phyloP scores from a whole-genome alignment of 805 yeast species.

The Dipodascus geniculatus region DNA sequence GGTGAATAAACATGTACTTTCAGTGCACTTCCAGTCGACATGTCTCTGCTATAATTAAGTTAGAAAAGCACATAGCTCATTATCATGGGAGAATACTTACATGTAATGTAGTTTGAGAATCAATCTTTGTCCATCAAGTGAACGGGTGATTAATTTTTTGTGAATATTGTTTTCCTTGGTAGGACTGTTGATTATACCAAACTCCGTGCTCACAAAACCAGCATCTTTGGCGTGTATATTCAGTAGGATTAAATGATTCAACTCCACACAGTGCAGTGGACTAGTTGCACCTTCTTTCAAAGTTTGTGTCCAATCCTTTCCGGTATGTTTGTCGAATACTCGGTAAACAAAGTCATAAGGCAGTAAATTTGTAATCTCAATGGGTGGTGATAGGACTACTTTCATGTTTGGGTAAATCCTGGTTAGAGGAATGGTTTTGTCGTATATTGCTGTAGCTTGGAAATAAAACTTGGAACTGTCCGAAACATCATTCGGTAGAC shows the following conservation, averaged over 20 bases:
- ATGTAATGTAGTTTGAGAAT: constrained; percentile 52
- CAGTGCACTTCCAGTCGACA: constrained; percentile 44
- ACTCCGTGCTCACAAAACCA: constrained; percentile 55
- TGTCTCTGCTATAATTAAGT: constrained; percentile 10
- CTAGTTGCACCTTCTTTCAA: constrained; percentile 56
- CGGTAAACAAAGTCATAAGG: constrained; percentile 73
- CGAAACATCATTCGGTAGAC: constrained; percentile 33
- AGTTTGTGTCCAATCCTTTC: constrained; percentile 51
- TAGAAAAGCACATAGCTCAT: constrained; percentile 1
- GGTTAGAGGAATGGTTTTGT: constrained; percentile 57
- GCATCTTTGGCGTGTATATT: constrained; percentile 44
- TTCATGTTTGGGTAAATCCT: constrained; percentile 76
- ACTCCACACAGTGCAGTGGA: constrained; percentile 69
- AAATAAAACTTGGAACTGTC: constrained; percentile 40
- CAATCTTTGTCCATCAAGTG: constrained; percentile 56
- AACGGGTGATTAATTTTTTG: constrained; percentile 32
- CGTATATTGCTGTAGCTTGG: constrained; percentile 58
- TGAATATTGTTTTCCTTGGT: constrained; percentile 33
- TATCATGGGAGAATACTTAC: constrained; percentile 3
- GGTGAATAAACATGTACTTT: constrained; percentile 71
- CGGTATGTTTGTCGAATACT: constrained; percentile 62
- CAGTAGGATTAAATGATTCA: constrained; percentile 57
- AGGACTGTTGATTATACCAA: constrained; percentile 46
- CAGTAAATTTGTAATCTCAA: constrained; percentile 70
- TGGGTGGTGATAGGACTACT: constrained; percentile 68